phyloP scores from a whole-genome alignment of 2,329 filamentous ascomycete species.

The Penicillium sp. region DNA sequence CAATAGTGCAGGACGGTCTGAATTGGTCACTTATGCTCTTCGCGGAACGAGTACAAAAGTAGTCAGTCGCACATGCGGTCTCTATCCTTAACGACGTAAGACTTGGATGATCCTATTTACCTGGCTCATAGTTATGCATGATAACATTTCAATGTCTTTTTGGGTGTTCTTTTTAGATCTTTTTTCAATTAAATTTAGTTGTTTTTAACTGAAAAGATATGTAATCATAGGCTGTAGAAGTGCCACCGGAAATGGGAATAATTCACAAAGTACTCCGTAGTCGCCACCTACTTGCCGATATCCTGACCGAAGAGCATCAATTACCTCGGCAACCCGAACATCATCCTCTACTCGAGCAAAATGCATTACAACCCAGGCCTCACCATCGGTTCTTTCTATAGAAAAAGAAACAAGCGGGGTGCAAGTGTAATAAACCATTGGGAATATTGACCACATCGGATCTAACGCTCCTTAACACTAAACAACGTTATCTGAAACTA shows the following conservation, averaged over 20 bases:
- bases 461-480: background rate
- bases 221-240: too few relatives aligned
- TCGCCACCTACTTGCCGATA: slow-evolving; percentile 2
- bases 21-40: too few relatives aligned
- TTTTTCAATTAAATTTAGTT: too few relatives aligned
- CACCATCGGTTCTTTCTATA: background rate
- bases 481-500: background rate
- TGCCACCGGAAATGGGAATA: background rate
- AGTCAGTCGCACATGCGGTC: too few relatives aligned
- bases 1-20: too few relatives aligned
- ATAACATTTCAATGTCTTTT: too few relatives aligned
- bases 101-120: too few relatives aligned
- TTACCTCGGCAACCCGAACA: slow-evolving; percentile 8
- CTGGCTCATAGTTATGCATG: too few relatives aligned
- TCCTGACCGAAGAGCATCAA: background rate
- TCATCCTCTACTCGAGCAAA: background rate
- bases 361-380: background rate
- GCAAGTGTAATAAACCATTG: background rate
- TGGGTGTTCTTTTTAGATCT: too few relatives aligned
- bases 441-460: background rate
- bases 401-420: background rate
- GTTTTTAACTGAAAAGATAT: too few relatives aligned
- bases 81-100: too few relatives aligned
- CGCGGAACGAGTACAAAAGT: too few relatives aligned
- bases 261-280: background rate